Evolutionary conservation across 805 yeast species (phyloP).

Genomic region (Cyberlindnera xishuangbannaensis): DNA sequence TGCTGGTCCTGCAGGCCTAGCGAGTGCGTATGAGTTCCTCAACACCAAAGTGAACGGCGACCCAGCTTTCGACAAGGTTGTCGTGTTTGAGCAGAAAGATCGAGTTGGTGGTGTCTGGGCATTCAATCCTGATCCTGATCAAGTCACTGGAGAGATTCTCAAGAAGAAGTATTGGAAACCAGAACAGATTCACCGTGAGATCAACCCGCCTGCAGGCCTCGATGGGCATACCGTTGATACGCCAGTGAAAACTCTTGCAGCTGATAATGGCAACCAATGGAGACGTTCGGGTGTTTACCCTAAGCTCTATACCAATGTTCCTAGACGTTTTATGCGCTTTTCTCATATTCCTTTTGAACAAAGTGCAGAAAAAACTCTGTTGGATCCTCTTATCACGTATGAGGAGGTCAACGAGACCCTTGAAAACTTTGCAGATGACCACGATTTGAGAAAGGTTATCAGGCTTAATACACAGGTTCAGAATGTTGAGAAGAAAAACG

Average conservation of each 20-base stretch:
- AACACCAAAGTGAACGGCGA: conserved; percentile 24
- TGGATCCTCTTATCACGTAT: conserved; percentile 4
- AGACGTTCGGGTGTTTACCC: conserved; percentile 19
- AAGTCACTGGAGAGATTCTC: not conserved
- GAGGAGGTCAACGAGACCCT: conserved; percentile 3
- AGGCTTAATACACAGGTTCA: conserved; percentile 10
- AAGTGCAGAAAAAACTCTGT: not conserved
- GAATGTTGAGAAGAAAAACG: conserved; percentile 10
- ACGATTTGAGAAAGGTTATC: conserved; percentile 1
- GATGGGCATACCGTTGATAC: not conserved
- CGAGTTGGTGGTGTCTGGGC: conserved; percentile 40
- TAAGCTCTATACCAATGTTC: conserved; percentile 34
- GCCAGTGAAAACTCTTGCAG: conserved; percentile 2
- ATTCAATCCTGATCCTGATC: conserved; percentile 21
- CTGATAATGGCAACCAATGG: conserved; percentile 6
- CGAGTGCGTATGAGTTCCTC: conserved; percentile 31
- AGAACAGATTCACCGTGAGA: conserved; percentile 5
- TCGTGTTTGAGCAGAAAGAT: conserved; percentile 34
- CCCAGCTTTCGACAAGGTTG: conserved; percentile 25
- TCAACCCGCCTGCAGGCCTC: conserved; percentile 2
- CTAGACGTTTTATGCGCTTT: conserved; percentile 30
- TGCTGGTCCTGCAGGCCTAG: conserved; percentile 43
- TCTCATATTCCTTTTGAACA: conserved; percentile 10
- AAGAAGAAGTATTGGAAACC: conserved; percentile 8
- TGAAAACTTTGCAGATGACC: conserved; percentile 2